A percentile compares a stretch with the other conserved stretches of the same genome.
Conservation (phyloP, 495 filamentous ascomycete genomes). For the Tricharina praecox region DNA sequence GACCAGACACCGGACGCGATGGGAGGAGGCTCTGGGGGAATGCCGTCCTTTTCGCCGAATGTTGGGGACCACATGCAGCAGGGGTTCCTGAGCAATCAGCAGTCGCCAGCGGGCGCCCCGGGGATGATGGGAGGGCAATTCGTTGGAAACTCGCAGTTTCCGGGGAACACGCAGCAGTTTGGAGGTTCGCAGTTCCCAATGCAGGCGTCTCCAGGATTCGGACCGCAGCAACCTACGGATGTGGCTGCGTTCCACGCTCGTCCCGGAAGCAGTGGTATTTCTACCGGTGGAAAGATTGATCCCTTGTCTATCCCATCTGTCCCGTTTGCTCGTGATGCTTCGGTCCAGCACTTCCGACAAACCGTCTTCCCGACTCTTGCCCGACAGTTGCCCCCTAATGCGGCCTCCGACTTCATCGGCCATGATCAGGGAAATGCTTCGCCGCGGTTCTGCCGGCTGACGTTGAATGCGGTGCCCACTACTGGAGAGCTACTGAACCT, state of each 20-base stretch:
- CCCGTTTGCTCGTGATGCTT: conserved; percentile 62
- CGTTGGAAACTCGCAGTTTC: too few species aligned
- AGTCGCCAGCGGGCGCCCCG: conserved; percentile 27
- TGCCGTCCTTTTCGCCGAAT: conserved; percentile 48
- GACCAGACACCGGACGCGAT: conserved; percentile 43
- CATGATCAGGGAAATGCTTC: conserved; percentile 94
- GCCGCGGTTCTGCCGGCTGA: conserved; percentile 80
- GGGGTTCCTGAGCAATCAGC: conserved; percentile 30
- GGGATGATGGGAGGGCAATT: too few species aligned
- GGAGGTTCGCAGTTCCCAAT: conserved; percentile 46
- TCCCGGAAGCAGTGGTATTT: conserved; percentile 26
- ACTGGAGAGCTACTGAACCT: conserved; percentile 60
- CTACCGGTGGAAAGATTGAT: conserved; percentile 62
- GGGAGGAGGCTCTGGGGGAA: conserved; percentile 45
- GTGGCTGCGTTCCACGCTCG: conserved; percentile 43
- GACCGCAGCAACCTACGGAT: conserved; percentile 36
- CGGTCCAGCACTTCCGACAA: conserved; percentile 65
- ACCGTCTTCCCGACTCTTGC: conserved; percentile 91
- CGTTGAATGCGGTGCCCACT: conserved; percentile 78
- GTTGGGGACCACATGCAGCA: conserved; percentile 27
- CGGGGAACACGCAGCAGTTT: too few species aligned
- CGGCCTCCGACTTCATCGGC: conserved; percentile 75
- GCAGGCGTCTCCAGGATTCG: conserved; percentile 41
- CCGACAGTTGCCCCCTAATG: conserved; percentile 73
- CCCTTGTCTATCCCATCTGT: conserved; percentile 90